Evolutionary conservation across 2,329 filamentous ascomycete species (phyloP), one percentile per base, ranked within the genome.

Genomic region (Claviceps lovelessii): DNA sequence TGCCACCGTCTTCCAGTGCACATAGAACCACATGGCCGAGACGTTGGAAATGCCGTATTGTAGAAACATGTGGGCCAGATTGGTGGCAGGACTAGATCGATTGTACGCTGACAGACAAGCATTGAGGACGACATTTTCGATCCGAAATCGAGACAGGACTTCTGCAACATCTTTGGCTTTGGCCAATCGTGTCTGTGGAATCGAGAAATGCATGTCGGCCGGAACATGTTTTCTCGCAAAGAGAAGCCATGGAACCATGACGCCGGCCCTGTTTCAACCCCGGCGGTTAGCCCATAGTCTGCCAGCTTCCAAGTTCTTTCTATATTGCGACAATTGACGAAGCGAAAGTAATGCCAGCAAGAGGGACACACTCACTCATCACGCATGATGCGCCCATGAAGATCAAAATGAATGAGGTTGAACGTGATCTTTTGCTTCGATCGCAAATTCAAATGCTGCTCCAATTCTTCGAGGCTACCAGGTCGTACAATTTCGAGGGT

Each of bases 21-120:
- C 63, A 45, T 60, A 64, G 57, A 59, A 64, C 63, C 63, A 65
- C 63, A 65, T 64, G 58, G 63, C 63, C 23, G 62, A 64, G 31
- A 65, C 61, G 44, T 64, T 62, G 3, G 58, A 59, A 9, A 64
- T 58, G 46, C 63, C 63, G 35, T 60, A 59, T 51, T 55, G 55
- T n/a, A 65, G 54, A n/a, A 65, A 61, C 37, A 62, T 60, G 57
- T 64, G 62, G n/a, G 63, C 58, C 41, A 65, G 56, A 52, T 64
- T 65, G 2, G 61, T 62, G 15, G 55, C 52, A 37, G 61, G 56
- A 15, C 59, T 56, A 19, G 59, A 52, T 19, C 56, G 59, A 56
- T 64, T 65, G 55, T 65, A 65, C 17, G 63, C 63, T 9, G 63
- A 65, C 15, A 65, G 58, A 45, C 63, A 65, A 8, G 63, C 61